Conservation (phyloP, 805 yeast species). For the Wickerhamiella shivajii region DNA sequence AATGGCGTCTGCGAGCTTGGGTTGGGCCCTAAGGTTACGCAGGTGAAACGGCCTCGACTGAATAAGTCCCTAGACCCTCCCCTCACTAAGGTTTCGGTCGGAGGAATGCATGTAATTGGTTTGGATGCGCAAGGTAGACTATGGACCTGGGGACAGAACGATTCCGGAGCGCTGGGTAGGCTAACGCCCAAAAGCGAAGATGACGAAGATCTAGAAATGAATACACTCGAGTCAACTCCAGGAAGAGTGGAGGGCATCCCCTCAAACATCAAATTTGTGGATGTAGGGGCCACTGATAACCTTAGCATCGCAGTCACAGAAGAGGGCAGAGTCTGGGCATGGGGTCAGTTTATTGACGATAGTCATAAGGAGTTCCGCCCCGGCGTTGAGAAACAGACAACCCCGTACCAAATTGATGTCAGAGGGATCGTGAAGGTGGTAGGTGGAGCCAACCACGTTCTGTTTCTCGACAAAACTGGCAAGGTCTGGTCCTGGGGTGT, state of each 20-base stretch:
- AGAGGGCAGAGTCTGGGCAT: slow-evolving; percentile 82
- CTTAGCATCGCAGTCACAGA: slow-evolving; percentile 65
- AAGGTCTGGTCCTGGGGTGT: slow-evolving; percentile 94
- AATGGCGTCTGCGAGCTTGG: slow-evolving; percentile 98
- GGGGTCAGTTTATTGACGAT: slow-evolving; percentile 89
- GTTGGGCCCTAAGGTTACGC: slow-evolving; percentile 87
- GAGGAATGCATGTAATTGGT: slow-evolving; percentile 91
- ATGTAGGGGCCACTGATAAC: slow-evolving; percentile 84
- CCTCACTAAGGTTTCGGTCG: slow-evolving; percentile 78
- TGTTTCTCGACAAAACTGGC: slow-evolving; percentile 74
- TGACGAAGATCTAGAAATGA: slow-evolving; percentile 66
- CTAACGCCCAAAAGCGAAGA: slow-evolving; percentile 56
- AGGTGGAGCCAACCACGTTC: slow-evolving; percentile 82
- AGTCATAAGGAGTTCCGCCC: slow-evolving; percentile 76
- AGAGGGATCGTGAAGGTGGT: slow-evolving; percentile 69
- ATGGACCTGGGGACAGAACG: slow-evolving; percentile 99
- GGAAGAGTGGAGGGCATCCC: slow-evolving; percentile 57
- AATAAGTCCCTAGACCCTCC: slow-evolving; percentile 62
- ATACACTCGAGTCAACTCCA: slow-evolving; percentile 83
- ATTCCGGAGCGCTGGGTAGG: slow-evolving; percentile 82
- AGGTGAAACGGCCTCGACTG: slow-evolving; percentile 89
- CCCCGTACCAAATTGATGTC: slow-evolving; percentile 53
- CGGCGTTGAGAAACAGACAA: slow-evolving; percentile 44
- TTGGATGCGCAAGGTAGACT: slow-evolving; percentile 58
- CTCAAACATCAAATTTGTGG: slow-evolving; percentile 44